Conservation (phyloP, 768 basidiomycete species). For the Boletellus emodensis region DNA sequence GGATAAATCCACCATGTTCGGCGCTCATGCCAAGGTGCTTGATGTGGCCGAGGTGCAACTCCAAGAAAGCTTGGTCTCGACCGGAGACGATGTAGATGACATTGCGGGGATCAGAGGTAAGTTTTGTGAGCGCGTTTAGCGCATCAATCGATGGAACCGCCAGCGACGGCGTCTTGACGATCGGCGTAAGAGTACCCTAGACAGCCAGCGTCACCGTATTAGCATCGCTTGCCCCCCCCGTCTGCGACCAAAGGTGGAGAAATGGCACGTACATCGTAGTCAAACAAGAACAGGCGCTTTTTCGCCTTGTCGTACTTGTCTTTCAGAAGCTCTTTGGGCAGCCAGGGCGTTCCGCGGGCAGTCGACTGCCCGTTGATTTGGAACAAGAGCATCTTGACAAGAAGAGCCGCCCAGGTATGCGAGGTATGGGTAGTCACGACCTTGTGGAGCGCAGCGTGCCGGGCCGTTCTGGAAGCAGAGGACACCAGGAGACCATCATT, state of each 20-base stretch:
- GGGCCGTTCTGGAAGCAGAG: slow-evolving; percentile 61
- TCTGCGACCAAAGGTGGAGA: neutral
- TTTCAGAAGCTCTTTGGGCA: slow-evolving; percentile 60
- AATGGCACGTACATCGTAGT: slow-evolving; percentile 76
- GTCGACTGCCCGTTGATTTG: slow-evolving; percentile 76
- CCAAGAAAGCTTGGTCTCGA: slow-evolving; percentile 88
- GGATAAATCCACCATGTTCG: slow-evolving; percentile 93
- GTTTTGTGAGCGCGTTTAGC: slow-evolving; percentile 64
- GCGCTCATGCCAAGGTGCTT: slow-evolving; percentile 83
- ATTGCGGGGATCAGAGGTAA: slow-evolving; percentile 81
- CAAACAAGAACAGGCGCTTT: slow-evolving; percentile 90
- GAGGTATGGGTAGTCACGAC: slow-evolving; percentile 90
- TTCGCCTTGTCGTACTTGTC: slow-evolving; percentile 60
- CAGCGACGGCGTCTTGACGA: slow-evolving; percentile 89
- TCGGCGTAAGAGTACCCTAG: slow-evolving; percentile 93
- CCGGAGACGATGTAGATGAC: slow-evolving; percentile 97
- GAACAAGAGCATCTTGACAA: slow-evolving; percentile 83
- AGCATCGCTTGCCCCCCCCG: neutral
- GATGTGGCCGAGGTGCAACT: slow-evolving; percentile 86
- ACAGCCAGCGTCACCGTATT: neutral
- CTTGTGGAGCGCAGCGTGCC: slow-evolving; percentile 76
- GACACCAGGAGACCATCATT: slow-evolving; percentile 84
- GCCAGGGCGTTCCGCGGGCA: slow-evolving; percentile 80
- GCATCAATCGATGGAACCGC: slow-evolving; percentile 77
- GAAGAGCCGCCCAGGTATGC: slow-evolving; percentile 90